Base-by-base conservation (phyloP, 2,329 filamentous ascomycete species). In the Ophiostoma quercus region DNA sequence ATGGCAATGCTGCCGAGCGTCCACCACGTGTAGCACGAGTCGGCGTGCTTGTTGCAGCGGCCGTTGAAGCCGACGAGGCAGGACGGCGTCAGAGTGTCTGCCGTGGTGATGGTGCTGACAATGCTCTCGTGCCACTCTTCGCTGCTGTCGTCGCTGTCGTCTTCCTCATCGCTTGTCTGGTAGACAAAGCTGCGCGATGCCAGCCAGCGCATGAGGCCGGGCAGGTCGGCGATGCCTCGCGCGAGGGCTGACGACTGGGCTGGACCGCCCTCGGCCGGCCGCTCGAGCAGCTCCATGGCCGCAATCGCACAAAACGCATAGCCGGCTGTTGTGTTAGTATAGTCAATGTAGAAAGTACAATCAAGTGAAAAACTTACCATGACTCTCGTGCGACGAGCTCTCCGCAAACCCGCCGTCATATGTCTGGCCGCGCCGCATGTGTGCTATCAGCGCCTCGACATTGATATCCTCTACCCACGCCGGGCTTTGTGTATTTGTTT, bases 21-120 rank as follows among this genome's bases (percentile, higher is more conserved):
- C 95, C 95, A 99, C 83, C 94, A 99, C 29, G 88, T 90, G 79
- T 99, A 99, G 80, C 95, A 99, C 0, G 95, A 98, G 79, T 99
- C 95, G 11, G 92, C 91, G 66, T 89, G 85, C 79, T 99, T 99
- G 81, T 97, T 97, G 77, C 87, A 88, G 67, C 95, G 88, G 34
- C 95, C 95, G 76, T 96, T 97, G 80, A 96, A 93, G 11, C 94
- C 95, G 1, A 92, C 32, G 39, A 54, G 29, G 60, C 54, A 85
- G 11, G 81, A 22, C 1, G 67, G 43, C 1, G 39, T 22, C 5
- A 65, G 29, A 6, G 19, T 25, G n/a, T 32, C 43, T 14, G 67
- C 16, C 1, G 69, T 68, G 4, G 65, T 51, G 7, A 70, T 39
- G 12, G 47, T 41, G 14, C 57, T 63, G 16, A 74, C 73, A 25